phyloP scores from a whole-genome alignment of 352 stramenopile genomes.

The Phytophthora chlamydospora region DNA sequence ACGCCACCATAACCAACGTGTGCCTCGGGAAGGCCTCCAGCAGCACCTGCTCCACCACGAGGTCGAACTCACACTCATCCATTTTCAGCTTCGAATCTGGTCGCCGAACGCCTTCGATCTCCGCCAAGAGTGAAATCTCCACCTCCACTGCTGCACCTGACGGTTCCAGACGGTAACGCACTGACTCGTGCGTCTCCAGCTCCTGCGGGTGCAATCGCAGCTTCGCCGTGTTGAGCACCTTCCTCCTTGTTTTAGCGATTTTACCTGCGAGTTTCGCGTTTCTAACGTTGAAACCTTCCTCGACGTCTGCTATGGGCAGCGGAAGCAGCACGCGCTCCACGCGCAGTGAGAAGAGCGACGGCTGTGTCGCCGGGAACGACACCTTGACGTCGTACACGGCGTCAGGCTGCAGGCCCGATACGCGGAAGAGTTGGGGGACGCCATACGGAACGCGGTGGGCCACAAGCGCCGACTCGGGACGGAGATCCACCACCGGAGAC shows the following conservation, averaged over 20 bases:
- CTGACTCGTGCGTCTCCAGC: slow-evolving; percentile 37
- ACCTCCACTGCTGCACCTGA: slow-evolving; percentile 27
- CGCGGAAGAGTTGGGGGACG: slow-evolving; percentile 53
- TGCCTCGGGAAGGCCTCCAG: slow-evolving; percentile 55
- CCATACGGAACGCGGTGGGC: slow-evolving; percentile 53
- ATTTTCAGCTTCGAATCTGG: slow-evolving; percentile 34
- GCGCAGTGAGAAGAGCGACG: slow-evolving; percentile 59
- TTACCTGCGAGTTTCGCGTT: slow-evolving; percentile 24
- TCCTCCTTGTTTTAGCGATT: slow-evolving; percentile 38
- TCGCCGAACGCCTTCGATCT: slow-evolving; percentile 60
- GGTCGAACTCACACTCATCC: slow-evolving; percentile 69
- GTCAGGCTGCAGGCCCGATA: slow-evolving; percentile 48
- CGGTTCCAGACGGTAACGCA: slow-evolving; percentile 40
- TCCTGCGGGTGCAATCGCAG: slow-evolving; percentile 56
- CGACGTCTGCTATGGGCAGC: slow-evolving; percentile 17
- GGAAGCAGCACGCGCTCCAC: slow-evolving; percentile 47
- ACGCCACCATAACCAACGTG: slow-evolving; percentile 62
- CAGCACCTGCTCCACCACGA: slow-evolving; percentile 77
- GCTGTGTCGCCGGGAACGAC: slow-evolving; percentile 69
- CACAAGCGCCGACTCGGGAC: slow-evolving; percentile 47
- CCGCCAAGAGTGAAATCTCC: slow-evolving; percentile 52
- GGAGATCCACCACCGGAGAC: slow-evolving; percentile 32
- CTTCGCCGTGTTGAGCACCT: slow-evolving; percentile 72
- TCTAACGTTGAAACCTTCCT: slow-evolving; percentile 12
- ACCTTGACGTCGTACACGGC: slow-evolving; percentile 82